Percentiles rank a stretch among this genome's conserved stretches.
Conservation (phyloP, 2,329 filamentous ascomycete genomes). For the Exserohilum turcica region DNA sequence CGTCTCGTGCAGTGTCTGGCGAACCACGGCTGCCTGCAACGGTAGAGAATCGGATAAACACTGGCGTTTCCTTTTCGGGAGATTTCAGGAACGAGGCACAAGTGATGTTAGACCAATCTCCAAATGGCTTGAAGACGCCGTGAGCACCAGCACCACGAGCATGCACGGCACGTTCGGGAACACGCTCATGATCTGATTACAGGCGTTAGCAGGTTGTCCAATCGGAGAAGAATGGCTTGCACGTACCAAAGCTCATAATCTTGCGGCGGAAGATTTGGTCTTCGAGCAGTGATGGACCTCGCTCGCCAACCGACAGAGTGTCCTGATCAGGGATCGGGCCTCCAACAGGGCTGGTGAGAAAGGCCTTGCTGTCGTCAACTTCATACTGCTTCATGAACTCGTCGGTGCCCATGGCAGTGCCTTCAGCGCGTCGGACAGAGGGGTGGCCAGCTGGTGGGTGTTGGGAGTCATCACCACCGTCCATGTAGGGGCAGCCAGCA, state of each 20-base stretch:
- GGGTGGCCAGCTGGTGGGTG: constrained; percentile 38
- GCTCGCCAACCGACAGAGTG: constrained; percentile 68
- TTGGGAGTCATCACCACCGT: constrained; percentile 29
- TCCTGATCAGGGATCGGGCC: constrained; percentile 70
- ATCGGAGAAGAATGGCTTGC: neutral
- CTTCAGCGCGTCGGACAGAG: constrained; percentile 32
- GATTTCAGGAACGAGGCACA: constrained; percentile 66
- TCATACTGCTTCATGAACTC: constrained; percentile 47
- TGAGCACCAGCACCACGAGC: constrained; percentile 71
- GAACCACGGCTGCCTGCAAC: constrained; percentile 72
- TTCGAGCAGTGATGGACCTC: constrained; percentile 71
- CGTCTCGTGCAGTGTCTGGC: constrained; percentile 72
- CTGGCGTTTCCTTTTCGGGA: constrained; percentile 65
- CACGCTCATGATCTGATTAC: constrained; percentile 40
- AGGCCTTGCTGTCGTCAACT: constrained; percentile 43
- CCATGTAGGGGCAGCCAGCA: constrained; percentile 47
- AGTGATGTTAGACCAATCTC: constrained; percentile 69
- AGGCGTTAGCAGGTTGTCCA: neutral
- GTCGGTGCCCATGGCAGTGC: constrained; percentile 28
- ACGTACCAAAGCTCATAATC: constrained; percentile 33
- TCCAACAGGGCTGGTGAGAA: constrained; percentile 67
- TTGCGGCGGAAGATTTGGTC: constrained; percentile 67
- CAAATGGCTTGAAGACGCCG: constrained; percentile 71
- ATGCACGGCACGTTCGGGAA: constrained; percentile 65
- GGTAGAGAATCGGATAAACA: constrained; percentile 76